Evolutionary conservation across 139 green algal genomes (phyloP), one percentile per base, ranked within the genome.

Genomic region (Tetraselmis striata): DNA sequence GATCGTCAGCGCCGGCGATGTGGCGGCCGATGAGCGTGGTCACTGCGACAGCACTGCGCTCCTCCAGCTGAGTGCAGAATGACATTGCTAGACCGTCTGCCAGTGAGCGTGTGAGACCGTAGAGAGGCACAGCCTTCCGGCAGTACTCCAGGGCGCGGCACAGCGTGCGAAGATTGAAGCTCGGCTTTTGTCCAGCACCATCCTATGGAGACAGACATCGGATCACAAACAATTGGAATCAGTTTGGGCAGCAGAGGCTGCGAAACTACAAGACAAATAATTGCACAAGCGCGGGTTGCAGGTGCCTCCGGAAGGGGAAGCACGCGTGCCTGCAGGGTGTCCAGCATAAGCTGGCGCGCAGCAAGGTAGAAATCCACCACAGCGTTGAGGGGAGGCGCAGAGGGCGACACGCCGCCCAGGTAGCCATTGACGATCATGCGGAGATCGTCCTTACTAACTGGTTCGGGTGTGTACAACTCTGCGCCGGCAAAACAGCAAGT

Each of bases 161-260:
- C 26, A 99, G 92, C 2, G 97, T 98, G 83, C 97, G 91, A 81
- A 99, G 90, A 85, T 89, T 97, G 91, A 98, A 99, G 29, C 90
- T 85, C 0, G 97, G 97, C 78, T 92, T 92, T 76, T 93, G 87
- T 11, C 95, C 94, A 0, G 92, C 95, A 30, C 95, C 92, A 84
- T 99, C 97, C 28, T 89, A 18, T 67, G 45, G 11, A 67, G 11
- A 67, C 5, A 25, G 11, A 67, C 45, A 67, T 18, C 45, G 18
- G 45, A 67, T 25, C 45, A 25, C 45, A 67, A 67, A 67, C 11
- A 67, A 18, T 67, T 67, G 45, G 45, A 67, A n/a, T n/a, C n/a
- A n/a, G n/a, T n/a, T n/a, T n/a, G n/a, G 45, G 45, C 45, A 18
- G 18, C 45, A 67, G 18, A 18, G 18, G 45, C 5, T 67, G 11